A percentile compares a stretch with the other conserved stretches of the same genome.
Evolutionary conservation across 495 filamentous ascomycete species (phyloP).

Genomic region (Daldinia concentrica): DNA sequence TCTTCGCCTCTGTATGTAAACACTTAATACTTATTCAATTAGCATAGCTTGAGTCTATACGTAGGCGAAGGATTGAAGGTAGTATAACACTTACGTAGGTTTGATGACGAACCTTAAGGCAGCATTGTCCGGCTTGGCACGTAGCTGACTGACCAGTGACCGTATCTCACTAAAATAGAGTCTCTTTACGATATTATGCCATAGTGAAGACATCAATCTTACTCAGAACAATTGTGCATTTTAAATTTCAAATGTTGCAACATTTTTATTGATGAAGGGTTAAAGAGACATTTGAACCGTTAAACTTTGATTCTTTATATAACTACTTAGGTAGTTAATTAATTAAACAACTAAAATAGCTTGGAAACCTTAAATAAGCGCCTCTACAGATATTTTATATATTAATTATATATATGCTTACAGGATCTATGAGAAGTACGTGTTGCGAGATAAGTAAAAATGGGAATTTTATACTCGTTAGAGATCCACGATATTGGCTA

Average conservation of each 20-base stretch:
- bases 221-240: neutral
- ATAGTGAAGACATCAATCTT: too few species aligned
- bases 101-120: constrained; percentile 26
- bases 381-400: too few species aligned
- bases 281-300: neutral
- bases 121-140: constrained; percentile 4
- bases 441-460: neutral
- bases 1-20: too few species aligned
- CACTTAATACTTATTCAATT: neutral
- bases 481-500: too few species aligned
- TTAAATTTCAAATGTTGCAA: neutral
- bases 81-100: neutral
- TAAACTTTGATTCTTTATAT: neutral
- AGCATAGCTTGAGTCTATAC: neutral
- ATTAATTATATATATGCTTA: neutral
- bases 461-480: too few species aligned
- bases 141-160: constrained; percentile 1
- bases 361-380: constrained; percentile 9
- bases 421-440: neutral
- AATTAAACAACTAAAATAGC: neutral
- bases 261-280: neutral
- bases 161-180: neutral
- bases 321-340: too few species aligned
- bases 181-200: too few species aligned
- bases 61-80: too few species aligned